Percentiles rank a stretch among this genome's conserved stretches.
Evolutionary conservation across 352 stramenopile genomes (phyloP).

Genomic region (Pilasporangium apinafurcum): DNA sequence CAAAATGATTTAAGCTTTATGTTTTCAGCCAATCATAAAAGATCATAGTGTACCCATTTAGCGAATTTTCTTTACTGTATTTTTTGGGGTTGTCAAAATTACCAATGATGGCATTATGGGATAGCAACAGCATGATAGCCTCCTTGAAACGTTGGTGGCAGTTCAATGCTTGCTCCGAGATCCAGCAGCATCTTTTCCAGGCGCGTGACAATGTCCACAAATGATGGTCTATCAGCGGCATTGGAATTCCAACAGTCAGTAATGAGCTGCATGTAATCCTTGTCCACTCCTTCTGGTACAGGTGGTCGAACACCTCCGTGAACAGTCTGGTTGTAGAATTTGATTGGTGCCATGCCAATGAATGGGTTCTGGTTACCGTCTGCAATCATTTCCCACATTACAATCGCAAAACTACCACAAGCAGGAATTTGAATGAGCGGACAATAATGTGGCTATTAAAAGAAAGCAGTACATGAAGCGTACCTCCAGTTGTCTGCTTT

Average conservation of each 20-base stretch:
- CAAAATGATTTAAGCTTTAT: too few species aligned
- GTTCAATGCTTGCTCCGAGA: conserved; percentile 72
- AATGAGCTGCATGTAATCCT: conserved; percentile 69
- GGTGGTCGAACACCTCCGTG: conserved; percentile 65
- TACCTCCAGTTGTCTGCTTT: conserved; percentile 89
- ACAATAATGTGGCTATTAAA: background rate
- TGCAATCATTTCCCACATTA: conserved; percentile 91
- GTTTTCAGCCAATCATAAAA: too few species aligned
- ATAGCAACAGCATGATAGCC: conserved; percentile 68
- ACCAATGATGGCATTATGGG: too few species aligned
- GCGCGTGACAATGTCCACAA: conserved; percentile 69
- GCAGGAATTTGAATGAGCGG: background rate
- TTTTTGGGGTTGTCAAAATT: background rate
- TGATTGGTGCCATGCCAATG: conserved; percentile 87
- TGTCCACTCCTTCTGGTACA: conserved; percentile 59
- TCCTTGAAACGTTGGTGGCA: conserved; percentile 78
- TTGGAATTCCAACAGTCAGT: conserved; percentile 83
- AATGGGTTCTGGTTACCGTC: conserved; percentile 75
- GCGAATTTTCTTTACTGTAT: background rate
- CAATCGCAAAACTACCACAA: conserved; percentile 71
- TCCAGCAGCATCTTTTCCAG: conserved; percentile 68
- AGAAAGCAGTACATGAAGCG: background rate
- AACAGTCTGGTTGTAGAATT: conserved; percentile 88
- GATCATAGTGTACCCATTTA: too few species aligned
- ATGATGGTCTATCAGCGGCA: conserved; percentile 60